A percentile compares a stretch with the other conserved stretches of the same genome.
Conservation (phyloP, 768 basidiomycete genomes). For the Tricholomella constricta region DNA sequence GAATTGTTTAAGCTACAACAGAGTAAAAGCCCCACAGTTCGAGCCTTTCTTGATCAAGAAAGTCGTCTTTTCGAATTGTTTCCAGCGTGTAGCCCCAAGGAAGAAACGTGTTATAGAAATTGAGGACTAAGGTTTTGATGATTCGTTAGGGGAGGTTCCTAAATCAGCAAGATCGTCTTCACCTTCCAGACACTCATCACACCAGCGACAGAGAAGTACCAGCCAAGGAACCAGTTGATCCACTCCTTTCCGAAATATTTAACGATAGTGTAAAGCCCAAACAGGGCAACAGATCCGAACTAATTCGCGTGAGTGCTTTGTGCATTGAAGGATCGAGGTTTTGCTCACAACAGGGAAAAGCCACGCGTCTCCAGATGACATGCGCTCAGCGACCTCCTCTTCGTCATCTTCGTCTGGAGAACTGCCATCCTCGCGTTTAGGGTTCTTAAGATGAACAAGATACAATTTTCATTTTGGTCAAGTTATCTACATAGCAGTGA, state of each 20-base stretch:
- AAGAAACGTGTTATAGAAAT: conserved; percentile 51
- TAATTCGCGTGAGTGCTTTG: conserved; percentile 25
- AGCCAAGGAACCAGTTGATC: conserved; percentile 80
- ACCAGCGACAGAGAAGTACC: conserved; percentile 71
- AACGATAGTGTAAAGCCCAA: conserved; percentile 70
- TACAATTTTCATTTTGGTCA: not conserved
- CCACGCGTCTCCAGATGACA: conserved; percentile 73
- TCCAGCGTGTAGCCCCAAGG: conserved; percentile 59
- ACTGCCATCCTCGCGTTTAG: conserved; percentile 21
- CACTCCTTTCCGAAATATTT: conserved; percentile 78
- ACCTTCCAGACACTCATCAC: conserved; percentile 74
- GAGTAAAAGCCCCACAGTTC: conserved; percentile 37
- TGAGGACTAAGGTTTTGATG: conserved; percentile 41
- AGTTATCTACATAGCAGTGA: too few relatives aligned
- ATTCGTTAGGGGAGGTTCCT: conserved; percentile 1
- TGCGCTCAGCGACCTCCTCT: conserved; percentile 57
- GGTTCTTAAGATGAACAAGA: conserved; percentile 18
- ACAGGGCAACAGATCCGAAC: conserved; percentile 70
- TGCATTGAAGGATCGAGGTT: not conserved
- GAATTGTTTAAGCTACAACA: not conserved
- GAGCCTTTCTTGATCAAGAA: conserved; percentile 48
- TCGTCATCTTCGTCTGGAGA: conserved; percentile 50
- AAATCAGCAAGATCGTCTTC: conserved; percentile 10
- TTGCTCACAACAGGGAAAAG: conserved; percentile 70
- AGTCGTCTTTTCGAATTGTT: conserved; percentile 49